A percentile compares a stretch with the other conserved stretches of the same genome.
Evolutionary conservation across 257 asterid genomes (phyloP).

Genomic region (Ophiorrhiza pumila): DNA sequence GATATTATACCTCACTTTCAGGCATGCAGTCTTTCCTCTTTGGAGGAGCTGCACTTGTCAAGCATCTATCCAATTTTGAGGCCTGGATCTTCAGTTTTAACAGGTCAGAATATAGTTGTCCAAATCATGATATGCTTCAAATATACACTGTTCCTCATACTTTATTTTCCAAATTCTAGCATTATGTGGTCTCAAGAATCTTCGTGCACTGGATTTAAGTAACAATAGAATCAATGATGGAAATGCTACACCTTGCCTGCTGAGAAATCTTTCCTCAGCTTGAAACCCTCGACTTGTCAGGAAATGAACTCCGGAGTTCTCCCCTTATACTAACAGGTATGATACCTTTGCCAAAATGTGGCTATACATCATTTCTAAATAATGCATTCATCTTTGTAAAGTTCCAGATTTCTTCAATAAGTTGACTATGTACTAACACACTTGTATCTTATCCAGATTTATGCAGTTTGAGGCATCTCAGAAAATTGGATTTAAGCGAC

Average conservation of each 20-base stretch:
- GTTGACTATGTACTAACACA: not conserved
- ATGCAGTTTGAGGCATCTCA: conserved; percentile 4
- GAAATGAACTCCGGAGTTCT: conserved; percentile 2
- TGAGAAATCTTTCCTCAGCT: conserved; percentile 3
- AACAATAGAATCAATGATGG: conserved; percentile 4
- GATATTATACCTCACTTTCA: conserved; percentile 21
- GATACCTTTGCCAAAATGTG: not conserved
- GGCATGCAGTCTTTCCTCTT: conserved; percentile 8
- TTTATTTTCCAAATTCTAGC: not conserved
- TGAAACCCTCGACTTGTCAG: conserved; percentile 1
- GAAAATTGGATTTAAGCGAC: not conserved
- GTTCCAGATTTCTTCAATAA: not conserved
- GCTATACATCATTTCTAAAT: too few species aligned
- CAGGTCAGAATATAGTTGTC: not conserved
- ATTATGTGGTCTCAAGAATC: conserved; percentile 7
- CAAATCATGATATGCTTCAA: not conserved
- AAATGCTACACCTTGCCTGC: conserved; percentile 1
- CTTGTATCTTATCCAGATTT: conserved; percentile 1
- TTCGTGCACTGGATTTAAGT: conserved; percentile 3
- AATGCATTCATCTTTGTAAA: not conserved
- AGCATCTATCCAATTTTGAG: not conserved
- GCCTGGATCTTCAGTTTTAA: not conserved
- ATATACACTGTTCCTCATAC: not conserved
- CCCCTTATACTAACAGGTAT: conserved; percentile 1
- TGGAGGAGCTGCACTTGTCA: conserved; percentile 5